phyloP scores from a whole-genome alignment of 345 rosid genomes.

The Boechera retrofracta region DNA sequence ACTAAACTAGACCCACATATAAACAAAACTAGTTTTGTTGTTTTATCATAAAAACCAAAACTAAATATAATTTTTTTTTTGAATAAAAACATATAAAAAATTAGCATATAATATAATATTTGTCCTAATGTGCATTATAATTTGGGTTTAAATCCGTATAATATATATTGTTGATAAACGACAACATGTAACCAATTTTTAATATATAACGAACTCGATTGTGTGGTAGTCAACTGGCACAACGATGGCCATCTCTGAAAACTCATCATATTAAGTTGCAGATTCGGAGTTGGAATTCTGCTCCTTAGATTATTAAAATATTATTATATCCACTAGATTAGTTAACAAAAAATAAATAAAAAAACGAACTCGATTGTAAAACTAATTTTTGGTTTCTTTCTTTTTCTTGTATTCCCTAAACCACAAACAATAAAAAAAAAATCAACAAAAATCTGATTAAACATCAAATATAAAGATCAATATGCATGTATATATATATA shows the following conservation, averaged over 20 bases:
- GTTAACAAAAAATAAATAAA: too few species aligned
- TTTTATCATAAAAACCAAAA: neutral
- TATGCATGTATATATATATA: slow-evolving; percentile 23
- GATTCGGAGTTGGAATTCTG: too few species aligned
- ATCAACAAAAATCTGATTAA: neutral
- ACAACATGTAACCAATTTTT: neutral
- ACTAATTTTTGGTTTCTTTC: neutral
- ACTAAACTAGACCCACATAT: neutral
- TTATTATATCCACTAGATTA: too few species aligned
- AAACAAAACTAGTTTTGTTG: neutral
- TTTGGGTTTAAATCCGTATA: neutral
- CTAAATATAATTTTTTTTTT: neutral
- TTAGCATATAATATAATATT: neutral
- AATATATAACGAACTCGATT: neutral
- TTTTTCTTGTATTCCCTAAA: neutral
- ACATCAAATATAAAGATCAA: neutral
- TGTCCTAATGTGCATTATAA: neutral
- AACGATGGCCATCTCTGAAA: too few species aligned
- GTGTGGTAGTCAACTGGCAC: too few species aligned
- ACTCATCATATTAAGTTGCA: too few species aligned
- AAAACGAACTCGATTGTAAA: neutral
- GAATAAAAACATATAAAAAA: neutral
- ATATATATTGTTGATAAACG: neutral
- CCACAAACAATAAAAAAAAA: slow-evolving; percentile 20
- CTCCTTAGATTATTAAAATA: too few species aligned